Conservation (phyloP, 208 protist genomes). For the Porcisia deanei region DNA sequence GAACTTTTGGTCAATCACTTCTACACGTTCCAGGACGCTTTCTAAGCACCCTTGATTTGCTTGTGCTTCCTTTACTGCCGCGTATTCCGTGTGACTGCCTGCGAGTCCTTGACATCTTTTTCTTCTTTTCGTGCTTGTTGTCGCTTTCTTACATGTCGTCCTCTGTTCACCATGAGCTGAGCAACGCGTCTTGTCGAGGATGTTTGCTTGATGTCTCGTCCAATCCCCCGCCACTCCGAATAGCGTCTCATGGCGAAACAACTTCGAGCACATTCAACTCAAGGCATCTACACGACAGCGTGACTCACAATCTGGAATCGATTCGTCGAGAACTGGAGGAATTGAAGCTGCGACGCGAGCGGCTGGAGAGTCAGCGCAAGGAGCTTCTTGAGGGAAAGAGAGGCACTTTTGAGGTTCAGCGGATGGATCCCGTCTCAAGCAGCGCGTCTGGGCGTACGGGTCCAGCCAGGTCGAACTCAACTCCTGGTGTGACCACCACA, state of each 20-base stretch:
- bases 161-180: neutral
- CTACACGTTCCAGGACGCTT: no score
- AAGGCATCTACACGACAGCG: neutral
- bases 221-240: neutral
- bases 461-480: neutral
- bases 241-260: no score
- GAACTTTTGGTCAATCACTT: no score
- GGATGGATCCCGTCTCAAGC: neutral
- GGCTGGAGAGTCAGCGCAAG: constrained; percentile 56
- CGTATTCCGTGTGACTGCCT: no score
- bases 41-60: no score
- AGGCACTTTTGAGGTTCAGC: neutral
- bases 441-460: neutral
- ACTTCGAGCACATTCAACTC: neutral
- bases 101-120: neutral
- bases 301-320: constrained; percentile 25
- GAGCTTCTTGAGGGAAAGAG: constrained; percentile 33
- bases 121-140: neutral
- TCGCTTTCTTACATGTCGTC: neutral
- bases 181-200: neutral
- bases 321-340: constrained; percentile 65
- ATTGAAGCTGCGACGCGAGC: constrained; percentile 46
- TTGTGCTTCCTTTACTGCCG: no score
- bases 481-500: constrained; percentile 3
- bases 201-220: neutral